Conservation (phyloP, 768 basidiomycete genomes). For the Xerocomellus chrysenteron region DNA sequence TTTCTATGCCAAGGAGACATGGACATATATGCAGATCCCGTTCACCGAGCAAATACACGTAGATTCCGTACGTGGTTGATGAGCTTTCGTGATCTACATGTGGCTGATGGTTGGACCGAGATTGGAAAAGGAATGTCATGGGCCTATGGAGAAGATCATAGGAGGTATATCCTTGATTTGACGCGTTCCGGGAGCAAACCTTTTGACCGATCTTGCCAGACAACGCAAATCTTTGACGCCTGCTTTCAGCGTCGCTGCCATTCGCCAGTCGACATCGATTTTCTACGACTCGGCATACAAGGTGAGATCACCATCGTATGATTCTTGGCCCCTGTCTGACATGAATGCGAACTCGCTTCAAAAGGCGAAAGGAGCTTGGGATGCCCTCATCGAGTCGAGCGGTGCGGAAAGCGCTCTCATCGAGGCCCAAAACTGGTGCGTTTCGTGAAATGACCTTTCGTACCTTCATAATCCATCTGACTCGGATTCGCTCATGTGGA, state of each 20-base stretch:
- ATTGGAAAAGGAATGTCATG: constrained; percentile 31
- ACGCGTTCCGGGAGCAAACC: neutral
- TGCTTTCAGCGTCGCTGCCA: neutral
- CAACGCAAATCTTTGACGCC: neutral
- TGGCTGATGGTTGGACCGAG: neutral
- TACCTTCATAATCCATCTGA: no score
- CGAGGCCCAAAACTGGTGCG: no score
- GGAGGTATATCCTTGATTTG: constrained; percentile 7
- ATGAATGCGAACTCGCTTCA: no score
- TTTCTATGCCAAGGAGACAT: neutral
- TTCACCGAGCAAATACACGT: constrained; percentile 2
- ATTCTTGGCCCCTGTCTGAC: no score
- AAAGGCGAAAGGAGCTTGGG: no score
- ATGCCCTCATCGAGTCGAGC: no score
- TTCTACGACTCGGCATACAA: neutral
- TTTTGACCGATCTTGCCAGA: neutral
- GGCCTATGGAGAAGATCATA: neutral
- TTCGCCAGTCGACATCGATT: neutral
- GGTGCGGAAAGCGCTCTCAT: no score
- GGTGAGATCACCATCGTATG: no score
- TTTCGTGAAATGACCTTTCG: no score
- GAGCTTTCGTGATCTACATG: no score
- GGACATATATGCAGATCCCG: constrained; percentile 41
- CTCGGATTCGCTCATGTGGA: no score
- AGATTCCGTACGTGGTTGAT: no score